Evolutionary conservation across 257 asterid genomes (phyloP).

Genomic region (Nicotiana undulata): DNA sequence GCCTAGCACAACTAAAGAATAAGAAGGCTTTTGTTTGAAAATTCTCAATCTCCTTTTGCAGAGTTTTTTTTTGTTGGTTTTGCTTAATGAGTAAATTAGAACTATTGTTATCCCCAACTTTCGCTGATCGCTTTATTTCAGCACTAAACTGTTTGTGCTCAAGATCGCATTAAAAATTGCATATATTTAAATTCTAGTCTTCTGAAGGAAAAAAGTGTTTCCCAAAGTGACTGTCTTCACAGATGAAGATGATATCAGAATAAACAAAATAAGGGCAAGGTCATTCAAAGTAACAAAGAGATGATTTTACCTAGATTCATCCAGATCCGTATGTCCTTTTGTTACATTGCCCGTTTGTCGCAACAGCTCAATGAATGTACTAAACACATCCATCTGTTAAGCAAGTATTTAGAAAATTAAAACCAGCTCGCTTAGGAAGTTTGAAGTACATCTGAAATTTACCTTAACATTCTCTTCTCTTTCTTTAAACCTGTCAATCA

Average conservation of each 20-base stretch:
- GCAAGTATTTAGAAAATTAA: slow-evolving; percentile 16
- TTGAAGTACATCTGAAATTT: slow-evolving; percentile 8
- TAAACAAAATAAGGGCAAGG: not conserved
- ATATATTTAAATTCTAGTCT: not conserved
- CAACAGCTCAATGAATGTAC: slow-evolving; percentile 84
- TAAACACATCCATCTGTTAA: slow-evolving; percentile 94
- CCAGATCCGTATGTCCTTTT: slow-evolving; percentile 71
- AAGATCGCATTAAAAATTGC: not conserved
- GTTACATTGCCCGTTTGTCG: slow-evolving; percentile 96
- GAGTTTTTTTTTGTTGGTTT: not conserved
- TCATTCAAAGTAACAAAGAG: not conserved
- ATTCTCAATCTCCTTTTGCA: not conserved
- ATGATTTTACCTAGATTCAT: slow-evolving; percentile 74
- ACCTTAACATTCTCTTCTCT: slow-evolving; percentile 99
- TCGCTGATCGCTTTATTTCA: not conserved
- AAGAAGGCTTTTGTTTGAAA: not conserved
- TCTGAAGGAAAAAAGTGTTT: not conserved
- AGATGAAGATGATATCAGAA: not conserved
- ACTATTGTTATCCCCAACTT: not conserved
- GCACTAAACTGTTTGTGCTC: not conserved
- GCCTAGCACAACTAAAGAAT: not conserved
- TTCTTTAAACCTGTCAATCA: slow-evolving; percentile 95
- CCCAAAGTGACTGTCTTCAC: not conserved
- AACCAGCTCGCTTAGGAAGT: not conserved
- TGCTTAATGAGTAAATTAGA: not conserved